Conservation (phyloP, 1,139 yeast species). For the Lodderomyces oxycetoniae region DNA sequence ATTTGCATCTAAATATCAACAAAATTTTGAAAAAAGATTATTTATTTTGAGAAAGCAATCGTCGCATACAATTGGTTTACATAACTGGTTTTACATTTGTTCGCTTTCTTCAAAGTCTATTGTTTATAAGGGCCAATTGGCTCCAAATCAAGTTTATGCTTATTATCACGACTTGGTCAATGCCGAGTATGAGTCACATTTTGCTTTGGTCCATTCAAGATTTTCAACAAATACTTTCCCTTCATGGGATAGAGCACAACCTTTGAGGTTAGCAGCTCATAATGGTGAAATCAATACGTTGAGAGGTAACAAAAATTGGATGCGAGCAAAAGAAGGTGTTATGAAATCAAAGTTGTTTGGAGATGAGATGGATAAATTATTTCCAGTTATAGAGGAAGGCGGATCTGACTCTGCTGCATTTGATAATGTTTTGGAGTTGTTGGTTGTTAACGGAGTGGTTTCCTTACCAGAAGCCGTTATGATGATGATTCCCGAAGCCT, state of each 20-base stretch:
- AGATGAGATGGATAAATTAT: conserved; percentile 83
- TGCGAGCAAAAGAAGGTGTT: conserved; percentile 98
- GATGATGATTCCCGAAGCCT: conserved; percentile 97
- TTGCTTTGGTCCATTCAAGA: conserved; percentile 94
- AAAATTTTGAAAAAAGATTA: conserved; percentile 75
- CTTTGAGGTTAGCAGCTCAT: conserved; percentile 95
- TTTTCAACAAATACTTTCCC: conserved; percentile 98
- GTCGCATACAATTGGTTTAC: conserved; percentile 85
- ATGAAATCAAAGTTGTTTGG: conserved; percentile 86
- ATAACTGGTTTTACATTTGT: conserved; percentile 97
- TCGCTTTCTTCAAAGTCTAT: conserved; percentile 85
- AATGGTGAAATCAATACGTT: conserved; percentile 97
- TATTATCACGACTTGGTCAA: conserved; percentile 91
- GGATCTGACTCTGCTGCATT: conserved; percentile 99
- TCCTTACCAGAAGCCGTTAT: conserved; percentile 96
- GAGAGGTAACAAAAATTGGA: conserved; percentile 98
- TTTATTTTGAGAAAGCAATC: conserved; percentile 86
- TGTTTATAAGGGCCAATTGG: conserved; percentile 96
- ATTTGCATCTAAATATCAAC: conserved; percentile 54
- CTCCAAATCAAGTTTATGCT: conserved; percentile 92
- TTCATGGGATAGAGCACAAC: conserved; percentile 99
- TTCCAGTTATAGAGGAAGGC: conserved; percentile 96
- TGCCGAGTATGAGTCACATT: conserved; percentile 91
- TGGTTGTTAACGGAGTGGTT: conserved; percentile 86
- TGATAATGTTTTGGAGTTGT: conserved; percentile 88